Conservation (phyloP, 257 asterid species). For the Euphrasia confusa region DNA sequence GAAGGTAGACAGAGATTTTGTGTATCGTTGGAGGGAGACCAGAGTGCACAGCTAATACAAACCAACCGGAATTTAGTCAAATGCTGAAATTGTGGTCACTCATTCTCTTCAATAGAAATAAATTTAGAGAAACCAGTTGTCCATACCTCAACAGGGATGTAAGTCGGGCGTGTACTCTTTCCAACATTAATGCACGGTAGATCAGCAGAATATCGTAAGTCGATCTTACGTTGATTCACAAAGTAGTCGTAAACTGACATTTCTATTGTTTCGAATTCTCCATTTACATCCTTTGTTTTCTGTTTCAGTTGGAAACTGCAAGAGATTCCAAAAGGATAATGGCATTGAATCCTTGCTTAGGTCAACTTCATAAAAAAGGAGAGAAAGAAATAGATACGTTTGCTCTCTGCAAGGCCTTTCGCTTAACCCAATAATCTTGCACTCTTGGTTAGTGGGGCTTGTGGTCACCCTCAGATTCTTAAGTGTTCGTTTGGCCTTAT, state of each 20-base stretch:
- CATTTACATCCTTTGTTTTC: slow-evolving; percentile 47
- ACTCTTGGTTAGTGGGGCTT: slow-evolving; percentile 73
- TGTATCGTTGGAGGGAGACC: slow-evolving; percentile 81
- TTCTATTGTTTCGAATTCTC: slow-evolving; percentile 50
- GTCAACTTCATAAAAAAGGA: slow-evolving; percentile 4
- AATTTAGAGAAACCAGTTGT: slow-evolving; percentile 1
- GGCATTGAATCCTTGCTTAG: not conserved
- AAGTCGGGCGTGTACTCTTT: slow-evolving; percentile 80
- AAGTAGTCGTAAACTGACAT: slow-evolving; percentile 86
- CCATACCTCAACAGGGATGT: slow-evolving; percentile 77
- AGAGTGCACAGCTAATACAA: slow-evolving; percentile 55
- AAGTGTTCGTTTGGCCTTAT: slow-evolving; percentile 68
- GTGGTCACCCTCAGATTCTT: slow-evolving; percentile 78
- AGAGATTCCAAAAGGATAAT: slow-evolving; percentile 11
- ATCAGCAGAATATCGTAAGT: slow-evolving; percentile 75
- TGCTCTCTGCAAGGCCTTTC: slow-evolving; percentile 71
- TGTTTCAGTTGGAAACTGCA: slow-evolving; percentile 67
- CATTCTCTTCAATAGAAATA: slow-evolving; percentile 9
- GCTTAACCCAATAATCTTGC: slow-evolving; percentile 78
- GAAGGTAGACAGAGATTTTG: slow-evolving; percentile 65
- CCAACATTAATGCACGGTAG: slow-evolving; percentile 95
- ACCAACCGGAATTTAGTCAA: slow-evolving; percentile 1
- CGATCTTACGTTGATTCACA: slow-evolving; percentile 66
- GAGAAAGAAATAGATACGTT: slow-evolving; percentile 33
- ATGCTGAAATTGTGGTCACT: not conserved